These are phyloP conservation scores for Leccinum variicolor DNA, from an alignment of 768 basidiomycete species.

Conservation along the genomic window DNA sequence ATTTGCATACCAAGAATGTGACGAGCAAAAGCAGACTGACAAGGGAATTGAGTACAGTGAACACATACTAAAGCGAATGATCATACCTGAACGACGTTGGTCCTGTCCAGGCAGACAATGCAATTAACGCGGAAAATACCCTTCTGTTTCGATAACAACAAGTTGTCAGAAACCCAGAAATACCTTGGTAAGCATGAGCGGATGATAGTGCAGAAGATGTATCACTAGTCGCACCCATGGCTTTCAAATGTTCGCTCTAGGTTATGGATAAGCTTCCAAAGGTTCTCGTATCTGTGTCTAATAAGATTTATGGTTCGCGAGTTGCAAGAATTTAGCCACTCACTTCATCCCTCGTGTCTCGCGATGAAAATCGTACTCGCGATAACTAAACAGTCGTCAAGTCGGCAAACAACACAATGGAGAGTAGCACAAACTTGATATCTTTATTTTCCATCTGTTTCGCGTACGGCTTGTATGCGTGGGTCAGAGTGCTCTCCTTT, in stretches of 20 bases:
- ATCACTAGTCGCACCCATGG: constrained; percentile 58
- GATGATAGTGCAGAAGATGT: background rate
- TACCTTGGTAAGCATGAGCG: constrained; percentile 44
- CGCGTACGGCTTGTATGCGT: constrained; percentile 71
- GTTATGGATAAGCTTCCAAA: constrained; percentile 67
- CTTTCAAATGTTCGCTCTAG: constrained; percentile 72
- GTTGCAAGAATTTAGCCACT: constrained; percentile 20
- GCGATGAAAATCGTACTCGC: constrained; percentile 88
- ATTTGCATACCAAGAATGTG: constrained; percentile 74
- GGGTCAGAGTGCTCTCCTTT: constrained; percentile 78
- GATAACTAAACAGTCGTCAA: constrained; percentile 46
- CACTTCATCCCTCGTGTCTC: constrained; percentile 96
- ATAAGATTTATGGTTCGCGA: background rate
- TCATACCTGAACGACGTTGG: constrained; percentile 86
- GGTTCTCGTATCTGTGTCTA: constrained; percentile 76
- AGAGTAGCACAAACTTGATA: constrained; percentile 46
- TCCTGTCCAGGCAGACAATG: constrained; percentile 92
- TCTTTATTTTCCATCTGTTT: constrained; percentile 53
- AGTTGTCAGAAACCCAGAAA: constrained; percentile 74
- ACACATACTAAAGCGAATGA: background rate
- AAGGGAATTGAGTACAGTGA: constrained; percentile 2
- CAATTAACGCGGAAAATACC: constrained; percentile 91
- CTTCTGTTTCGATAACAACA: constrained; percentile 73
- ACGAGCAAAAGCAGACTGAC: constrained; percentile 87
- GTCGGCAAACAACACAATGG: background rate